A percentile compares a stretch with the other conserved stretches of the same genome.
Evolutionary conservation across 495 filamentous ascomycete genomes (phyloP).

Genomic region (Annulohypoxylon stygium): DNA sequence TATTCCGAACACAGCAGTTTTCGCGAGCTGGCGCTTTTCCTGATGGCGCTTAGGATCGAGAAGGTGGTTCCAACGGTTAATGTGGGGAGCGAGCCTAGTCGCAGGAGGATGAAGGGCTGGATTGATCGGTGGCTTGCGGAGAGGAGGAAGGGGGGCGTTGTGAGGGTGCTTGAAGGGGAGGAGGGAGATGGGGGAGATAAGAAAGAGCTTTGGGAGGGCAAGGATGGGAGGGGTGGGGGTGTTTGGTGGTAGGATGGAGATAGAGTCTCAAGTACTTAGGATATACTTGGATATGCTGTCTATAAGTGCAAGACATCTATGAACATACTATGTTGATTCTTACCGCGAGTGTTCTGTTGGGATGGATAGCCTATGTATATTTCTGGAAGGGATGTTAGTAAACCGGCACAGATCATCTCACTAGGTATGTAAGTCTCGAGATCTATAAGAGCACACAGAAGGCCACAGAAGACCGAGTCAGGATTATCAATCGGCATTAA

Average conservation of each 20-base stretch:
- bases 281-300: not conserved
- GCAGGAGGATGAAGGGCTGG: constrained; percentile 92
- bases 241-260: constrained; percentile 57
- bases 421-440: not conserved
- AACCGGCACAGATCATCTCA: not conserved
- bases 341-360: too few relatives aligned
- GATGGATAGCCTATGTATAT: too few relatives aligned
- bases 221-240: constrained; percentile 55
- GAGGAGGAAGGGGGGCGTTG: constrained; percentile 82
- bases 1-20: constrained; percentile 97
- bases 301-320: not conserved
- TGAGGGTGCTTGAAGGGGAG: constrained; percentile 61
- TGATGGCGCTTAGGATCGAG: constrained; percentile 86
- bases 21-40: constrained; percentile 92
- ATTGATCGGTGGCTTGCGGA: constrained; percentile 89
- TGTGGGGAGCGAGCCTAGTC: constrained; percentile 72
- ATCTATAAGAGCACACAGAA: not conserved
- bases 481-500: not conserved
- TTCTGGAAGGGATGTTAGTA: not conserved
- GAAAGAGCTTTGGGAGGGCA: constrained; percentile 56
- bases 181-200: constrained; percentile 42
- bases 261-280: not conserved
- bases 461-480: not conserved
- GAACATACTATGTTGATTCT: not conserved
- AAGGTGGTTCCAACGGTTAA: constrained; percentile 95